These are phyloP conservation scores for Tetramitus jugosus DNA, from an alignment of 208 protist species.

Conservation along the genomic window DNA sequence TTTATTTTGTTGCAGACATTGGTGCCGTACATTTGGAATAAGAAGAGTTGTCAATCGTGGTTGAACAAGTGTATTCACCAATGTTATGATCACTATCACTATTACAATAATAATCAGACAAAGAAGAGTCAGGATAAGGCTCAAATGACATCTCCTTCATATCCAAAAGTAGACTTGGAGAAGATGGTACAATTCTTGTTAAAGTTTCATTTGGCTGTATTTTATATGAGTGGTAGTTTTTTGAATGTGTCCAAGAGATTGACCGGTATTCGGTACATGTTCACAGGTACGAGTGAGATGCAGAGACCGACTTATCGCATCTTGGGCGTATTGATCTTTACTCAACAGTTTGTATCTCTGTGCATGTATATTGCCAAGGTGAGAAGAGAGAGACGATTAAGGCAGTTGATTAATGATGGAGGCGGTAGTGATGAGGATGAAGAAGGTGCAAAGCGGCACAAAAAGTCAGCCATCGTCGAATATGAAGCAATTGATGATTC, in stretches of 20 bases:
- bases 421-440: not conserved
- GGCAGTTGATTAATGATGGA: not conserved
- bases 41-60: not conserved
- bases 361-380: not conserved
- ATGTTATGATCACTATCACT: not conserved
- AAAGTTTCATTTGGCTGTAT: not conserved
- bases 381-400: not conserved
- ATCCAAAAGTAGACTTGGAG: too few relatives aligned
- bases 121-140: not conserved
- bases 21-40: not conserved
- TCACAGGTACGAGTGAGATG: not conserved
- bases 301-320: not conserved
- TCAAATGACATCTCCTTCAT: too few relatives aligned
- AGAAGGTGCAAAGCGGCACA: not conserved
- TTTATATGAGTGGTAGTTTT: not conserved
- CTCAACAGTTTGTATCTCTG: not conserved
- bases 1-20: not conserved
- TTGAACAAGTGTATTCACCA: not conserved
- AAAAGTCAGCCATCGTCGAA: not conserved
- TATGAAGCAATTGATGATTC: too few relatives aligned
- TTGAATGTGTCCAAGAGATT: conserved; percentile 6
- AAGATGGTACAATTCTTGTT: not conserved
- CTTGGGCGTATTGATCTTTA: not conserved
- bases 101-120: not conserved
- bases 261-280: not conserved